phyloP scores from a whole-genome alignment of 208 protist species.

The Novymonas esmeraldas region DNA sequence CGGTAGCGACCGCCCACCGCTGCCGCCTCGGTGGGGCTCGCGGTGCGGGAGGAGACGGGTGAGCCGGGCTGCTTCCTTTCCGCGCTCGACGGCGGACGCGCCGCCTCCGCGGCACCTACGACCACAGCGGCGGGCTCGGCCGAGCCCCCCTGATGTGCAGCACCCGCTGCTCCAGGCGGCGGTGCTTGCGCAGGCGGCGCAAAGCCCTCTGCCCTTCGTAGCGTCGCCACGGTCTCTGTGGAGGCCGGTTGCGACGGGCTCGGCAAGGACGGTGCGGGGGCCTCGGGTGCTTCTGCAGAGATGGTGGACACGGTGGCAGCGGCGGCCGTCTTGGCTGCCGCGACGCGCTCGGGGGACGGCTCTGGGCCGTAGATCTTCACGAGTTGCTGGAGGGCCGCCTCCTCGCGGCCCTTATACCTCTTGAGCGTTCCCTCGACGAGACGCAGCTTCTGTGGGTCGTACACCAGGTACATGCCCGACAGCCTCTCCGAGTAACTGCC shows the following conservation, averaged over 20 bases:
- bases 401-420: conserved; percentile 67
- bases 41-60: neutral
- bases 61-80: neutral
- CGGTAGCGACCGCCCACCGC: conserved; percentile 26
- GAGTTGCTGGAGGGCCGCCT: conserved; percentile 69
- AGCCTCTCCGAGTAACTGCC: conserved; percentile 64
- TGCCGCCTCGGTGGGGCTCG: neutral
- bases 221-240: too few species aligned
- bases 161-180: too few species aligned
- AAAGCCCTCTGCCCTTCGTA: too few species aligned
- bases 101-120: neutral
- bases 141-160: too few species aligned
- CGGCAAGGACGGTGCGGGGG: too few species aligned
- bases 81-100: neutral
- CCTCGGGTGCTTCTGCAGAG: too few species aligned
- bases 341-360: conserved; percentile 12
- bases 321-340: neutral
- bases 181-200: too few species aligned
- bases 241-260: too few species aligned
- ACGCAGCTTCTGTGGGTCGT: conserved; percentile 68
- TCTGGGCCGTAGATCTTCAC: conserved; percentile 81
- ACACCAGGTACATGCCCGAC: conserved; percentile 66
- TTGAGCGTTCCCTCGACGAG: conserved; percentile 64
- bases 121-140: too few species aligned
- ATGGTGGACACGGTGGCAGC: too few species aligned